Base-by-base conservation (phyloP, 148 eudicot species). In the Dianthus caryophyllus region DNA sequence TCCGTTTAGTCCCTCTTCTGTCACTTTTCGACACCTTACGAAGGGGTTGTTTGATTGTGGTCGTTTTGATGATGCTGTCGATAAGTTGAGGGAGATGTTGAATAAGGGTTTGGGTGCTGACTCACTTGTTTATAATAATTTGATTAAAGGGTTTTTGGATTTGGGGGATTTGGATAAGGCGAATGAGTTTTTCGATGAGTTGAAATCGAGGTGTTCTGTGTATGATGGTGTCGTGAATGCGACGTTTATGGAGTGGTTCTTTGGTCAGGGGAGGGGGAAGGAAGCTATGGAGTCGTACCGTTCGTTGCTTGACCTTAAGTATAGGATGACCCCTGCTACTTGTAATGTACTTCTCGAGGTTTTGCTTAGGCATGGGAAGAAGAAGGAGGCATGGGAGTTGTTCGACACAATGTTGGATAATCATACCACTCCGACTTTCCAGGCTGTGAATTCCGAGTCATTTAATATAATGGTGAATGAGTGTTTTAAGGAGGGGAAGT, bases 201-300 rank as follows among this genome's bases (percentile, higher is more conserved):
- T 91, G 25, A 88, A 84, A 65, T 87, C 85, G 79, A 65, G 90
- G 73, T 91, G 96, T 48, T 54, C 78, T 21, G 97, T 91, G 31
- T 91, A 86, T 67, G 96, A 91, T 67, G 97, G 97, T 14, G 83
- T 84, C 6, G 96, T 91, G 20, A 88, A 66, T 75, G 91, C 87
- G 0, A 91, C 96, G 0, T 91, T 84, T 64, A 91, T 91, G 96
- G 96, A 91, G 46, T 91, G 91, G 91, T 91, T 76, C 48, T 91
- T 91, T 53, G 78, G 59, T 0, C 59, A 71, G 31, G 96, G 88
- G 47, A 88, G 74, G 46, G 83, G 68, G 21, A 91, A 80, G 66
- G 96, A 91, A 65, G 97, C 96, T 4, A 88, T 91, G 97, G 90
- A 88, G n/a, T 80, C 84, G 1, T 91, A 91, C 39, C 70, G 75